Evolutionary conservation across 257 asterid species (phyloP), one percentile per base, ranked within the genome.

Genomic region (Plectranthus barbatus): DNA sequence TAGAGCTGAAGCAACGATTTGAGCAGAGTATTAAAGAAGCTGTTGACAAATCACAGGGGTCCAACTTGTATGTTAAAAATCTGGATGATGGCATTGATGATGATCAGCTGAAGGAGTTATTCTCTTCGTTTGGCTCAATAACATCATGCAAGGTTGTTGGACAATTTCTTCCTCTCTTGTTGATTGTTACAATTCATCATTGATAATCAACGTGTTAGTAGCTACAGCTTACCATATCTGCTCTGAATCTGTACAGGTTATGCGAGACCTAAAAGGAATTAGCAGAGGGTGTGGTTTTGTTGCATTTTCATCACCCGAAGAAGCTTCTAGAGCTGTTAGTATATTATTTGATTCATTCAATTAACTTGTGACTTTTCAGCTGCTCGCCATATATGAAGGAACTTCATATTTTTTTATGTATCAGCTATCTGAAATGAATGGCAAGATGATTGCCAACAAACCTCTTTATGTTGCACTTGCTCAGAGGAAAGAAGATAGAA

Each of bases 201-300:
- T 50, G 33, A 46, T 21, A 48, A 10, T 7, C n/a, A 59, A 49
- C 45, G 20, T 26, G 26, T 9, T 21, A 21, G 6, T 47, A 24
- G 36, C 47, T 72, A 17, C 24, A 36, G 42, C 58, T 59, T 34
- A 34, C 66, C 6, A 18, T 8, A 44, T 44, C 55, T 68, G 15
- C 24, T 67, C 60, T 48, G 20, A 47, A 7, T 72, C 53, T 64
- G 1, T 64, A 55, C 55, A 91, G 98, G 98, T 91, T 55, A 88
- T 91, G 98, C 77, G 84, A 61, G 98, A 88, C 62, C 92, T 90
- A 42, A 86, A 76, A 66, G 96, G 98, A 44, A 76, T 81, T 53
- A 91, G 98, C 86, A 80, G 85, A 66, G 98, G 98, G 19, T 91
- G 94, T 14, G 98, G 95, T n/a, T 91, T 91, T 86, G 98, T 91